Evolutionary conservation across 768 basidiomycete genomes (phyloP).

Genomic region (Leccinum imitatum): DNA sequence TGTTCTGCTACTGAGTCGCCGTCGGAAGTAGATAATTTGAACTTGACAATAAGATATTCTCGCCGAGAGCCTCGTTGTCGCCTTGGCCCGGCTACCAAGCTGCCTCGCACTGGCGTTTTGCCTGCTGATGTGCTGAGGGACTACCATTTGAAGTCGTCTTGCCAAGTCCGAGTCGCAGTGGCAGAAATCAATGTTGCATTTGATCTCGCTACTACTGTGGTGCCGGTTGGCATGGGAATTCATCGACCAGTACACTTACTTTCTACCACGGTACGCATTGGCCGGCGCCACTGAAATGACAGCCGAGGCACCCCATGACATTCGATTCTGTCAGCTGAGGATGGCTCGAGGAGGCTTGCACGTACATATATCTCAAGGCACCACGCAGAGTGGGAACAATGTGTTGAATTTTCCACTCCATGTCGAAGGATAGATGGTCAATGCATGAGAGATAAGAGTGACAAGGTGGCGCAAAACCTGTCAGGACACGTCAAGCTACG

Average conservation of each 20-base stretch:
- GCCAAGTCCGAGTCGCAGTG: background rate
- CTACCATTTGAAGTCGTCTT: background rate
- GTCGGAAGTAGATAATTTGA: background rate
- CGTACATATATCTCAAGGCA: background rate
- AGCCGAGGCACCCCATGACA: background rate
- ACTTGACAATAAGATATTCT: background rate
- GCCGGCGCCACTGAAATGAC: background rate
- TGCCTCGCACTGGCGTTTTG: background rate
- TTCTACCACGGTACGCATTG: background rate
- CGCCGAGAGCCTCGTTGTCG: background rate
- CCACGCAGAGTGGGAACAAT: background rate
- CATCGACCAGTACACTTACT: background rate
- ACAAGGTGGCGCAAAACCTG: background rate
- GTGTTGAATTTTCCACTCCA: background rate
- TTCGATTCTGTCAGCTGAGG: background rate
- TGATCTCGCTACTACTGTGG: background rate
- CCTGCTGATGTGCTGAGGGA: background rate
- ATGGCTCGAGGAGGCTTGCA: background rate
- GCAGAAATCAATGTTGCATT: background rate
- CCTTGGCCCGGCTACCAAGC: background rate
- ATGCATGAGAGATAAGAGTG: slow-evolving; percentile 5
- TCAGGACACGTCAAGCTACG: background rate
- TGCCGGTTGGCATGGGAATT: background rate
- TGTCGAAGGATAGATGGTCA: background rate
- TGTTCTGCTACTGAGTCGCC: background rate